phyloP scores from a whole-genome alignment of 495 filamentous ascomycete species.

The Hypoxylon subgilvum region DNA sequence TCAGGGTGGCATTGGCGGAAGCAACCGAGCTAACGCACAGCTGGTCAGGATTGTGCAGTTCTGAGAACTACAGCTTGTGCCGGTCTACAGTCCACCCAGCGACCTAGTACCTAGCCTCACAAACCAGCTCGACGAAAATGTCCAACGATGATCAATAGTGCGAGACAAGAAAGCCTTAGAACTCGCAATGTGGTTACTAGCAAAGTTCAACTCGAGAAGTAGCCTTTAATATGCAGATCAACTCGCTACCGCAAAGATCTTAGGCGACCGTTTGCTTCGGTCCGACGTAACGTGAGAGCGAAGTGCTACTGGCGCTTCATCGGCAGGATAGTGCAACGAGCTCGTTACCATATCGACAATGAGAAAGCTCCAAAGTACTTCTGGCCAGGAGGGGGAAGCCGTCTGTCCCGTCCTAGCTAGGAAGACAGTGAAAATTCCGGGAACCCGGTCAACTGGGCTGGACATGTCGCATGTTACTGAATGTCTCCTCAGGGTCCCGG shows the following conservation, averaged over 20 bases:
- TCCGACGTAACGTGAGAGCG: not conserved
- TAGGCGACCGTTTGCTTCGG: not conserved
- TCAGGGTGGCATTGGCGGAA: slow-evolving; percentile 17
- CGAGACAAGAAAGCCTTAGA: slow-evolving; percentile 11
- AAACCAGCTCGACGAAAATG: slow-evolving; percentile 1
- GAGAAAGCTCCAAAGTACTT: not conserved
- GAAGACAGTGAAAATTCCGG: not conserved
- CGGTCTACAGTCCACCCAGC: too few relatives aligned
- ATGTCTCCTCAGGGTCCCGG: not conserved
- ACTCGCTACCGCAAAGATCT: slow-evolving; percentile 10
- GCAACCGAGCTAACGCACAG: slow-evolving; percentile 22
- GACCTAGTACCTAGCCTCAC: too few relatives aligned
- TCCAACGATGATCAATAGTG: slow-evolving; percentile 12
- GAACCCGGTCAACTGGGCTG: not conserved
- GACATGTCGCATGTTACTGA: not conserved
- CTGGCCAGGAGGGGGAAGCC: not conserved
- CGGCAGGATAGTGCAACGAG: not conserved
- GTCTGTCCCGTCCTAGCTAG: not conserved
- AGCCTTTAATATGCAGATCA: slow-evolving; percentile 5
- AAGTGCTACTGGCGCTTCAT: slow-evolving; percentile 1
- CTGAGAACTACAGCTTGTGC: slow-evolving; percentile 8
- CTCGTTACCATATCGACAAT: not conserved
- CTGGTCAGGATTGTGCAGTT: slow-evolving; percentile 4
- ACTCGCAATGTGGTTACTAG: not conserved
- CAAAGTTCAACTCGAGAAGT: slow-evolving; percentile 5